Percentiles rank a stretch among this genome's conserved stretches.
Evolutionary conservation across 2,329 filamentous ascomycete genomes (phyloP).

Genomic region (Arthrobotrys conoides): DNA sequence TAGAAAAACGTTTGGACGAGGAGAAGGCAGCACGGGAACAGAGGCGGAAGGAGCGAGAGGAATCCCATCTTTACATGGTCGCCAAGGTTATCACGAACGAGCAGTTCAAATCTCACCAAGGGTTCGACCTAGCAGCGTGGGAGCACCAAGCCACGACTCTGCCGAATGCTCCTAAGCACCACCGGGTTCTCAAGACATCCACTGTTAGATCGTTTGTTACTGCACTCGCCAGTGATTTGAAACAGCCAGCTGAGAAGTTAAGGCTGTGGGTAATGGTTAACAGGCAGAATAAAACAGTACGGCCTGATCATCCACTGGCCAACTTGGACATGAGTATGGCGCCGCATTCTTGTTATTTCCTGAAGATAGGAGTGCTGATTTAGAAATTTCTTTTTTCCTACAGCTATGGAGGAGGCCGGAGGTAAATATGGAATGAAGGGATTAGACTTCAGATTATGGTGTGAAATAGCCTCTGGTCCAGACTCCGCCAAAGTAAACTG

Average conservation of each 20-base stretch:
- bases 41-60: conserved; percentile 87
- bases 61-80: conserved; percentile 91
- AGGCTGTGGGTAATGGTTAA: conserved; percentile 98
- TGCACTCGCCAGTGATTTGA: conserved; percentile 79
- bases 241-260: conserved; percentile 75
- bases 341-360: conserved; percentile 56
- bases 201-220: conserved; percentile 81
- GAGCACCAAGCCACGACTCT: conserved; percentile 71
- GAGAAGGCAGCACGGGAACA: conserved; percentile 83
- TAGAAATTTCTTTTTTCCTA: conserved; percentile 26
- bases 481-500: conserved; percentile 67
- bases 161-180: conserved; percentile 76
- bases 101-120: conserved; percentile 84
- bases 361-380: conserved; percentile 14
- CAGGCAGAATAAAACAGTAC: conserved; percentile 94
- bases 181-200: conserved; percentile 81
- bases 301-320: conserved; percentile 87
- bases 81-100: conserved; percentile 85
- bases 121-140: conserved; percentile 83
- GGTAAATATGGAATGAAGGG: conserved; percentile 79
- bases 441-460: conserved; percentile 82
- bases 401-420: conserved; percentile 79
- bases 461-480: conserved; percentile 80
- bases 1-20: conserved; percentile 82
- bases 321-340: conserved; percentile 77